Evolutionary conservation across 2,329 filamentous ascomycete species (phyloP), one percentile per base, ranked within the genome.

Genomic region (Claviceps sp.): DNA sequence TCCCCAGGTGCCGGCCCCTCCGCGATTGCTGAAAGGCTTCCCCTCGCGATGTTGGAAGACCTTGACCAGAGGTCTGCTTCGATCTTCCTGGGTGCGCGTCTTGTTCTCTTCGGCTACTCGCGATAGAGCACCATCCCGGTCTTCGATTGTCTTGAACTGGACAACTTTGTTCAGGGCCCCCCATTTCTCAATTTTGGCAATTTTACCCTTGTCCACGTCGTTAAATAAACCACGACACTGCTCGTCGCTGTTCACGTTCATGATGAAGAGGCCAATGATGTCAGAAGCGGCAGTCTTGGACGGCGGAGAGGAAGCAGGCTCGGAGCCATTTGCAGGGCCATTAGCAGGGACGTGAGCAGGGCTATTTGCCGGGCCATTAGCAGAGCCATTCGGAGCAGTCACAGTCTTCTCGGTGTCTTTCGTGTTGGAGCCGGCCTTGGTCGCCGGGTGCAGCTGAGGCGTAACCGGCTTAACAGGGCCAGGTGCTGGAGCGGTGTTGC

Each of bases 201-300:
- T 88, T 72, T 94, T 96, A 36, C 78, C 65, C 63, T 81, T 84
- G 63, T 96, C 89, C 61, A 95, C 87, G 13, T 93, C 83, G 1
- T 81, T 75, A 64, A 98, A 91, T 24, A 95, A 75, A 37, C 87
- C 83, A 52, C 85, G 84, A 40, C 88, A 85, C 55, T 90, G 87
- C 36, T 95, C 87, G 58, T 91, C 87, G 51, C 79, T 85, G 61
- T 83, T 87, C 22, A 90, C 82, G 62, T 90, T 90, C 71, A 87
- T 87, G 55, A 98, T 83, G 67, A 96, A 98, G 20, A 98, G 78
- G 48, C 87, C 91, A 61, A 89, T 84, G 59, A 85, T 88, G 59
- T 78, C 81, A 62, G 89, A 77, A 18, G 76, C 70, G 45, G 74
- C 63, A 38, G 71, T 77, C 64, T 87, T 84, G 30, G 77, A 71